Evolutionary conservation across 1,284 basidiomycete genomes (phyloP), one percentile per base, ranked within the genome.

Genomic region (Ceratorhiza oryzae-sativae): DNA sequence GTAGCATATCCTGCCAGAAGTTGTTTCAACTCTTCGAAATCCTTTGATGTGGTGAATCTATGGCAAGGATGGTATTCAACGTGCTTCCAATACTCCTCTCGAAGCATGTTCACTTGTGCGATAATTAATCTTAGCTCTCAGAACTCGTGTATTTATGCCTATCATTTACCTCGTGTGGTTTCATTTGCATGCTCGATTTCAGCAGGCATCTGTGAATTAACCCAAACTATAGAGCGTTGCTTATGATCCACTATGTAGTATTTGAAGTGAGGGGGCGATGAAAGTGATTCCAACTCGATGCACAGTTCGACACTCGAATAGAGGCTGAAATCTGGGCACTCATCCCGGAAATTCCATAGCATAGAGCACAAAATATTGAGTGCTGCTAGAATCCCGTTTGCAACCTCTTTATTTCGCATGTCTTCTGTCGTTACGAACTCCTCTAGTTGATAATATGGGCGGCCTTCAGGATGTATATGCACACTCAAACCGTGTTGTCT

Each of bases 181-280:
- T 56, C 67, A 10, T 48, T 45, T 36, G 36, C 20, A 1, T 48
- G 39, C 8, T 58, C 53, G 15, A 74, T 55, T 5, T n/a, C 61
- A 12, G 41, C 39, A 13, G 62, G 56, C 15, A 34, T 45, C 15
- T 45, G 45, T 30, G 48, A 51, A 1, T 55, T 39, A 9, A 45
- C 71, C 73, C 73, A 74, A 46, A 74, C 71, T 6, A 72, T 49
- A 10, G 59, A 45, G 9, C 49, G 58, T 1, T 30, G 49, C 13
- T 18, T 36, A 25, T 65, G 71, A 42, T 74, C 73, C 6, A 62
- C 60, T 20, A 74, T 42, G 51, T 74, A 74, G n/a, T 74, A 74
- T 3, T 70, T 70, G 55, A 70, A 70, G 25, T 70, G 20, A 15
- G 67, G 67, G 15, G 67, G 67, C 3, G 25, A 23, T 3, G 27